phyloP scores from a whole-genome alignment of 2,329 filamentous ascomycete species.

The Pseudofabraea citricarpa region DNA sequence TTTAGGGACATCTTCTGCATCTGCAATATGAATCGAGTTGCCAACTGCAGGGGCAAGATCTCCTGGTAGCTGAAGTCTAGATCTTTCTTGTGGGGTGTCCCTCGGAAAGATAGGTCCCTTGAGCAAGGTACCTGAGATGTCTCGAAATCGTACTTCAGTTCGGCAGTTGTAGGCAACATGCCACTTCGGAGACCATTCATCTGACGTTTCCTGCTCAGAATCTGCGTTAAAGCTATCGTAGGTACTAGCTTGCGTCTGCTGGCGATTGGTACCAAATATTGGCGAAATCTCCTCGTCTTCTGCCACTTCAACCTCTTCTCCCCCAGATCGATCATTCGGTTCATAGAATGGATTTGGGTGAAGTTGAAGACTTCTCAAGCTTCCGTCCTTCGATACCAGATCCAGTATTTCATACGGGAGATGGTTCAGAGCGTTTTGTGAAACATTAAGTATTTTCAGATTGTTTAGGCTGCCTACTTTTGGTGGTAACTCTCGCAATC shows the following conservation, averaged over 20 bases:
- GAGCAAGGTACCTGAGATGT: conserved; percentile 18
- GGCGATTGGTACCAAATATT: not conserved
- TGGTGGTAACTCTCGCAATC: conserved; percentile 55
- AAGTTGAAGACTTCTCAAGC: conserved; percentile 47
- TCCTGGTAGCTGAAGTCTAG: not conserved
- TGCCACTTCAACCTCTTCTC: conserved; percentile 5
- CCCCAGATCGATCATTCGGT: conserved; percentile 22
- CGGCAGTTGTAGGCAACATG: conserved; percentile 20
- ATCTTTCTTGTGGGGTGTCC: not conserved
- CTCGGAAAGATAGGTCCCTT: conserved; percentile 23
- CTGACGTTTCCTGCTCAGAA: not conserved
- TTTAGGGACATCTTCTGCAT: conserved; percentile 9
- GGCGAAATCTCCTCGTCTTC: too few relatives aligned
- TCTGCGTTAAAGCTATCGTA: not conserved
- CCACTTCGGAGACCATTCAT: conserved; percentile 15
- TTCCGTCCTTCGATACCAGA: conserved; percentile 41
- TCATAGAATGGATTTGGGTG: conserved; percentile 60
- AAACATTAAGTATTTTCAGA: conserved; percentile 59
- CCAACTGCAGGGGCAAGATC: not conserved
- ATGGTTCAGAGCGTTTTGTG: conserved; percentile 55
- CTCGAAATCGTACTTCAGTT: conserved; percentile 24
- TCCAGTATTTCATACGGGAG: conserved; percentile 60
- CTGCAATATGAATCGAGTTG: conserved; percentile 13
- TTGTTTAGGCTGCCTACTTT: conserved; percentile 53
- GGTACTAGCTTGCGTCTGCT: not conserved